These are phyloP conservation scores for Coprinopsis cinerea DNA, from an alignment of 768 basidiomycete species.

Conservation along the genomic window DNA sequence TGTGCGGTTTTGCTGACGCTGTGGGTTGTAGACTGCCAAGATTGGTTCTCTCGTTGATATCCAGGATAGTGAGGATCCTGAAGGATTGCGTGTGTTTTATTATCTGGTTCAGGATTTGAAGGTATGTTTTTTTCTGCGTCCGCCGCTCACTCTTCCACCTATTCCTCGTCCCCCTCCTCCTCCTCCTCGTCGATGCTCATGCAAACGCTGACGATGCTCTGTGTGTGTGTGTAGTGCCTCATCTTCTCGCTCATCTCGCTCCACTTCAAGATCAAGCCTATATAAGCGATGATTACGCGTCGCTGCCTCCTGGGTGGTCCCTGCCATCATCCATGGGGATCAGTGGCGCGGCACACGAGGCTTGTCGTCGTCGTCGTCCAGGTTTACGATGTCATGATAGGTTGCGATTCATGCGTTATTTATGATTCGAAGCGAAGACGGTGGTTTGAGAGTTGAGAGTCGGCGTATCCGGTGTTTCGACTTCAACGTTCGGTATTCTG, in stretches of 20 bases:
- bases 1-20: not conserved
- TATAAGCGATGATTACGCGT: constrained; percentile 54
- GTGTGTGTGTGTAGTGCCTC: constrained; percentile 59
- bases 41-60: constrained; percentile 96
- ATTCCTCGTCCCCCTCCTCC: constrained; percentile 1
- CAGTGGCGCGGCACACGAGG: constrained; percentile 9
- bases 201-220: not conserved
- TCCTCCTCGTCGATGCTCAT: no score
- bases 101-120: constrained; percentile 98
- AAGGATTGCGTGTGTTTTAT: constrained; percentile 96
- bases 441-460: no score
- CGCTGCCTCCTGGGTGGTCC: no score
- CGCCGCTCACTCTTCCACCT: not conserved
- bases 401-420: constrained; percentile 9
- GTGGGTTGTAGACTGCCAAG: constrained; percentile 82
- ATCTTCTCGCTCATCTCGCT: constrained; percentile 97
- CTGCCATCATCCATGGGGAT: constrained; percentile 10
- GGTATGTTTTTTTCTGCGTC: constrained; percentile 35
- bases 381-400: not conserved
- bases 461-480: no score
- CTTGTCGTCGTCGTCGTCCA: constrained; percentile 10
- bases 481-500: no score
- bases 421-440: constrained; percentile 6
- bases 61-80: constrained; percentile 94
- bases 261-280: constrained; percentile 99